phyloP scores from a whole-genome alignment of 208 protist genomes.

The Trypanosoma vivax region DNA sequence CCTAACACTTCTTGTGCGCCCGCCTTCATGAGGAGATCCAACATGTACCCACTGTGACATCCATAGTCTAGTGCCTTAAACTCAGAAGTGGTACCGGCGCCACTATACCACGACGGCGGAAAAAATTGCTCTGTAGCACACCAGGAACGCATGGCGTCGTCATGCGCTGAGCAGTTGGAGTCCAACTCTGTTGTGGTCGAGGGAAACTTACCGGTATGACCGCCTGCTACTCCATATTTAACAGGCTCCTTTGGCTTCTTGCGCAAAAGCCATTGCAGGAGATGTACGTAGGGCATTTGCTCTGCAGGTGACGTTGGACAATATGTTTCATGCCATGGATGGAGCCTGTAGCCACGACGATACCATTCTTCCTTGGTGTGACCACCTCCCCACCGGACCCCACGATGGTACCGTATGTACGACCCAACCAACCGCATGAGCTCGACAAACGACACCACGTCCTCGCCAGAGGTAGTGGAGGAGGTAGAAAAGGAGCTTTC shows the following conservation, averaged over 20 bases:
- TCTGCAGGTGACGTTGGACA: conserved; percentile 47
- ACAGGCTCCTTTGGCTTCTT: background rate
- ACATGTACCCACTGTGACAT: conserved; percentile 61
- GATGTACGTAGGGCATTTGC: conserved; percentile 75
- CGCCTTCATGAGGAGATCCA: conserved; percentile 59
- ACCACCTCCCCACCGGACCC: conserved; percentile 61
- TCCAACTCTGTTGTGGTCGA: too few species aligned
- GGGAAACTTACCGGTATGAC: too few species aligned
- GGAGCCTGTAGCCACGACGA: conserved; percentile 39
- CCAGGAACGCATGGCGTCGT: conserved; percentile 27
- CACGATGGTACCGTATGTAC: conserved; percentile 68
- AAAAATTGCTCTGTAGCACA: conserved; percentile 43
- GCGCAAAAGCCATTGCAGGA: conserved; percentile 69
- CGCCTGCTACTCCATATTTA: background rate
- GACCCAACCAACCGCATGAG: conserved; percentile 50
- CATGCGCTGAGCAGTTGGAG: too few species aligned
- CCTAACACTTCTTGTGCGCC: conserved; percentile 44
- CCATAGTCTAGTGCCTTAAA: conserved; percentile 71
- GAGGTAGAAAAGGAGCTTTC: conserved; percentile 9
- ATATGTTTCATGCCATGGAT: conserved; percentile 61
- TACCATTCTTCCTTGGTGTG: conserved; percentile 27
- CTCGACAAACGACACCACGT: conserved; percentile 37
- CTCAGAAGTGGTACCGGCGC: background rate
- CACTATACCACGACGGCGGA: conserved; percentile 13
- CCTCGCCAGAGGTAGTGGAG: background rate